Conservation (phyloP, 2,329 filamentous ascomycete genomes). For the Ceratocystis diversiconidia region DNA sequence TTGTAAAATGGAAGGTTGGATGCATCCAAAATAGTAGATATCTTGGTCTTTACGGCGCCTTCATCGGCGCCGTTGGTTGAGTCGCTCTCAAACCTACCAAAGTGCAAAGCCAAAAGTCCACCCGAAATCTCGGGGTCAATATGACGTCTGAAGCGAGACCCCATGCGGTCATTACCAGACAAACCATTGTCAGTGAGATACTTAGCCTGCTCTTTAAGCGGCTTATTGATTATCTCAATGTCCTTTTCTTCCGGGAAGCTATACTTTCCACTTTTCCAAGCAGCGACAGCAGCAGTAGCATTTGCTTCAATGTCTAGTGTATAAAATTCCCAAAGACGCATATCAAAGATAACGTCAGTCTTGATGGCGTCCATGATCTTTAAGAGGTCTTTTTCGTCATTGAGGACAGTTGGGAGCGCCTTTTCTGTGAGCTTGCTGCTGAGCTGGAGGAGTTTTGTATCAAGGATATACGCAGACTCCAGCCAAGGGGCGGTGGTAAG, state of each 20-base stretch:
- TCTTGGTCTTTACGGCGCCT: constrained; percentile 33
- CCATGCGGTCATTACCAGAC: constrained; percentile 55
- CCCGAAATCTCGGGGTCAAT: constrained; percentile 58
- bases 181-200: constrained; percentile 59
- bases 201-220: constrained; percentile 34
- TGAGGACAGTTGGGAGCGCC: constrained; percentile 62
- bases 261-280: constrained; percentile 52
- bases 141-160: constrained; percentile 60
- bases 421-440: constrained; percentile 56
- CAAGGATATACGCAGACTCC: constrained; percentile 47
- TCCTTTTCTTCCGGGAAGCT: constrained; percentile 35
- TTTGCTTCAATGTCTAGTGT: constrained; percentile 64
- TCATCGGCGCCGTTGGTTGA: constrained; percentile 32
- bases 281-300: constrained; percentile 50
- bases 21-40: constrained; percentile 57
- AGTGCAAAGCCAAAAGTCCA: constrained; percentile 23
- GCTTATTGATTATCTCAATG: constrained; percentile 18
- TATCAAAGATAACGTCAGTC: constrained; percentile 58
- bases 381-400: constrained; percentile 56
- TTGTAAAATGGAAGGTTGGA: constrained; percentile 80
- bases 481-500: constrained; percentile 74
- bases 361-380: constrained; percentile 76
- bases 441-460: constrained; percentile 56
- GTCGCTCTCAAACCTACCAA: constrained; percentile 36
- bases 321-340: constrained; percentile 90